These are phyloP conservation scores for Aspergillus fumigatus DNA, from an alignment of 2,329 filamentous ascomycete genomes.

Conservation along the genomic window DNA sequence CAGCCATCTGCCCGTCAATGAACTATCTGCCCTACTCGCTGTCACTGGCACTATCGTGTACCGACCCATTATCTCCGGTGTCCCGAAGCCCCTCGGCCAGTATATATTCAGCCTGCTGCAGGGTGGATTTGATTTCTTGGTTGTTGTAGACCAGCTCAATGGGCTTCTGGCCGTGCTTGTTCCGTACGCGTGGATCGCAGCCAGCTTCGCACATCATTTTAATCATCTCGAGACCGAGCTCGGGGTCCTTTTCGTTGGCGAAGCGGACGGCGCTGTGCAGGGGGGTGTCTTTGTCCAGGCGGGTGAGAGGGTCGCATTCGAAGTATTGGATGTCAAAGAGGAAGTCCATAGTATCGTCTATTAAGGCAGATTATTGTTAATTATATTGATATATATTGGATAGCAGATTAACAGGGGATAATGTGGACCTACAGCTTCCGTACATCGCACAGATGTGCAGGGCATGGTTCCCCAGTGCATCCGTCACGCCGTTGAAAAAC, in stretches of 20 bases:
- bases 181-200: slow-evolving; percentile 45
- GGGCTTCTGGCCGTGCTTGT: slow-evolving; percentile 45
- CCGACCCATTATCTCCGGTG: slow-evolving; percentile 31
- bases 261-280: slow-evolving; percentile 43
- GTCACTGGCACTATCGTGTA: slow-evolving; percentile 38
- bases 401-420: background rate
- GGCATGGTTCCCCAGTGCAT: slow-evolving; percentile 80
- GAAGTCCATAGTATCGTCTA: slow-evolving; percentile 45
- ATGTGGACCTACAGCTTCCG: slow-evolving; percentile 68
- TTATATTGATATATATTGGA: background rate
- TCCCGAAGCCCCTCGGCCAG: slow-evolving; percentile 42
- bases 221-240: slow-evolving; percentile 43
- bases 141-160: slow-evolving; percentile 43
- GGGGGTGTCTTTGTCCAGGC: slow-evolving; percentile 44
- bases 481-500: slow-evolving; percentile 80
- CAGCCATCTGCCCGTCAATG: background rate
- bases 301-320: slow-evolving; percentile 45
- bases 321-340: slow-evolving; percentile 46
- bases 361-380: background rate
- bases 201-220: slow-evolving; percentile 48
- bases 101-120: slow-evolving; percentile 45
- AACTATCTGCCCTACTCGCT: slow-evolving; percentile 28
- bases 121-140: slow-evolving; percentile 35
- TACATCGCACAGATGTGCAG: slow-evolving; percentile 83
- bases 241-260: slow-evolving; percentile 43